These are phyloP conservation scores for Chaetomiaceae sp. DNA, from an alignment of 2,329 filamentous ascomycete species.

Conservation along the genomic window DNA sequence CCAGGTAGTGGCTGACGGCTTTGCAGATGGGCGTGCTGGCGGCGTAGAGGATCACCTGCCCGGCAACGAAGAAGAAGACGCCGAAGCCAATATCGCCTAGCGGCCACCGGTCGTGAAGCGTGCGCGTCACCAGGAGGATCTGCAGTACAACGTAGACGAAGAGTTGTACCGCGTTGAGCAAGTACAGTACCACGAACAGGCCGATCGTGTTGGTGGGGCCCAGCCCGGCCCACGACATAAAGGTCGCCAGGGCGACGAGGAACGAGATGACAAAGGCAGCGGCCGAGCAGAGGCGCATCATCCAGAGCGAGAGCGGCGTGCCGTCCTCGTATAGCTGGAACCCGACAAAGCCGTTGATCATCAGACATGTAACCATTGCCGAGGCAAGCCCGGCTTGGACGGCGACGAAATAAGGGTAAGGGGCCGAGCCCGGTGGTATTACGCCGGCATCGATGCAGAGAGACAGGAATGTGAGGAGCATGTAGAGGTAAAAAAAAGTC, in stretches of 20 bases:
- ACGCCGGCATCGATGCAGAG: slow-evolving; percentile 91
- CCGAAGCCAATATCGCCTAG: slow-evolving; percentile 88
- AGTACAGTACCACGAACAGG: slow-evolving; percentile 85
- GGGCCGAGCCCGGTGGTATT: slow-evolving; percentile 71
- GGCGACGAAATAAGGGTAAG: slow-evolving; percentile 89
- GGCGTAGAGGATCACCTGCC: slow-evolving; percentile 88
- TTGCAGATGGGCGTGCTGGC: slow-evolving; percentile 83
- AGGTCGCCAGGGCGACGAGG: slow-evolving; percentile 83
- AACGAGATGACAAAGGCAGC: slow-evolving; percentile 83
- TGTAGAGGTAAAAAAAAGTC: slow-evolving; percentile 96
- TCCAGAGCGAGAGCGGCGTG: slow-evolving; percentile 88
- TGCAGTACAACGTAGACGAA: slow-evolving; percentile 85
- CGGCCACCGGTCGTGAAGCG: slow-evolving; percentile 92
- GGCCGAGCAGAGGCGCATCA: slow-evolving; percentile 72
- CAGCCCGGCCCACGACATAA: slow-evolving; percentile 85
- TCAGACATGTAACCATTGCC: slow-evolving; percentile 78
- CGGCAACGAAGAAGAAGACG: slow-evolving; percentile 83
- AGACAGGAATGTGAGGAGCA: slow-evolving; percentile 82
- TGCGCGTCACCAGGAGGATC: slow-evolving; percentile 80
- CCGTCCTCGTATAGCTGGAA: slow-evolving; percentile 99
- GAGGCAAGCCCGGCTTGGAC: slow-evolving; percentile 81
- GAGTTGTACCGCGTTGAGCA: slow-evolving; percentile 83
- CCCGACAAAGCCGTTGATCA: slow-evolving; percentile 97
- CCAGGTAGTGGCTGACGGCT: slow-evolving; percentile 82
- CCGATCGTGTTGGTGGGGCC: slow-evolving; percentile 81